Conservation (phyloP, 179 eudicot genomes). For the Dionaea muscipula region DNA sequence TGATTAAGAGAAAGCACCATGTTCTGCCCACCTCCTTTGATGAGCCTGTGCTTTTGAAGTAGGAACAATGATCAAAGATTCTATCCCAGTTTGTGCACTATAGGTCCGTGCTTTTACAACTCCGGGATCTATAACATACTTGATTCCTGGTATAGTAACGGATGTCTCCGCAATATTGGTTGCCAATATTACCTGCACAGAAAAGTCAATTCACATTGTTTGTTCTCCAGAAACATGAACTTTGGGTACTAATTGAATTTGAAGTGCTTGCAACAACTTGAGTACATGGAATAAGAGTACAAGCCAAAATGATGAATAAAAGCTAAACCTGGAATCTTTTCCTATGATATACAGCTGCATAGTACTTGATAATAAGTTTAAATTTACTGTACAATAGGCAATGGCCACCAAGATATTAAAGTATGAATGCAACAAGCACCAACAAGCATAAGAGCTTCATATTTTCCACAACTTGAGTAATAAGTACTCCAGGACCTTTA, state of each 20-base stretch:
- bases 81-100: conserved; percentile 66
- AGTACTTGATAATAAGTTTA: too few relatives aligned
- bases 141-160: conserved; percentile 94
- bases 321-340: too few relatives aligned
- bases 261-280: too few relatives aligned
- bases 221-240: not conserved
- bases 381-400: too few relatives aligned
- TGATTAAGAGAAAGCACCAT: not conserved
- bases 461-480: too few relatives aligned
- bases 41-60: conserved; percentile 96
- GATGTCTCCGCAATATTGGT: conserved; percentile 99
- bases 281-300: too few relatives aligned
- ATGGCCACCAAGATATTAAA: too few relatives aligned
- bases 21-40: conserved; percentile 67
- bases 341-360: too few relatives aligned
- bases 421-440: too few relatives aligned
- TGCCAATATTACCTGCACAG: conserved; percentile 73
- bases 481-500: too few relatives aligned
- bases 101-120: conserved; percentile 80
- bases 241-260: not conserved
- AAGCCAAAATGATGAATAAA: too few relatives aligned
- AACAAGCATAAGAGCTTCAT: too few relatives aligned
- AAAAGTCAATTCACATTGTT: not conserved
- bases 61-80: conserved; percentile 60
- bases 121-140: conserved; percentile 95